Evolutionary conservation across 1,139 yeast genomes (phyloP), one percentile per base, ranked within the genome.

Genomic region (Geotrichum siamense): DNA sequence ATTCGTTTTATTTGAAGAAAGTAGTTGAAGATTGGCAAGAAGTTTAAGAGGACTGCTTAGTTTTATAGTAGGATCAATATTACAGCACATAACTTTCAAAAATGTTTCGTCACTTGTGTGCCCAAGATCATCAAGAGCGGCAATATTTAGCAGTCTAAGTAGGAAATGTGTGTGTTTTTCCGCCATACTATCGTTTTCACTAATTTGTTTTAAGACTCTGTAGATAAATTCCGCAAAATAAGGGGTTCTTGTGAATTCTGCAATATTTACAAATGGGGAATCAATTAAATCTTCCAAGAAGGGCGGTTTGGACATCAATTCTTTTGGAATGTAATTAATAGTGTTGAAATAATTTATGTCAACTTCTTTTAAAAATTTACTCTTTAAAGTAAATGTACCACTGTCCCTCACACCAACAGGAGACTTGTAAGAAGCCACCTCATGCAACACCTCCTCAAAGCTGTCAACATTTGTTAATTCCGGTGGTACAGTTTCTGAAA

Each of bases 321-420:
- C 37, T 10, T 33, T 15, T 3, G 16, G 8, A 20, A 5, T 20
- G 21, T 33, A 15, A 4, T n/a, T 12, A 20, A 33, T 33, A 9
- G 37, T 33, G n/a, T 17, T 33, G 5, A 84, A 71, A 60, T 82
- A 89, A 56, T 78, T 89, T 0, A 96, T 94, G 58, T 89, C 89
- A 26, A 89, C 70, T 27, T 71, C 66, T 4, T 63, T 65, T 44
- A 69, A 67, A 49, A 67, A 74, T 47, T 76, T 75, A 2, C 75
- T 75, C 55, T 82, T 85, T 43, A 91, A 67, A 23, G 73, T 65
- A 57, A 83, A 87, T 5, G 71, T 62, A 0, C 96, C 96, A 27
- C 74, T 69, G 51, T 83, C 93, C 39, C 74, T 75, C 1, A 75
- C 55, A 0, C 81, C 78, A 10, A 67, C 65, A 0, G 96, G 94